phyloP scores from a whole-genome alignment of 148 eudicot species.

The Silene uniflora region DNA sequence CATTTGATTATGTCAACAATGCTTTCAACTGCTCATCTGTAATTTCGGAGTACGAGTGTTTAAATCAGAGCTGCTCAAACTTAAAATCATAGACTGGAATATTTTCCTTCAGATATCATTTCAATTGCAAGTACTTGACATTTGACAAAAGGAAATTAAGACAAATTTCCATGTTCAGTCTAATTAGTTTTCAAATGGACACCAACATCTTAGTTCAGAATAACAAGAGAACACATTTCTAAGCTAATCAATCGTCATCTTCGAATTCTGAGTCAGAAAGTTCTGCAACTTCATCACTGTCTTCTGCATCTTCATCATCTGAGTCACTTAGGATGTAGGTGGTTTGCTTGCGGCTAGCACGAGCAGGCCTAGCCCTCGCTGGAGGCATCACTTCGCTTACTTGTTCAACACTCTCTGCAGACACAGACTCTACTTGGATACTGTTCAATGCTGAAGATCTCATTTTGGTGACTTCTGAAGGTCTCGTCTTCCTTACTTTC shows the following conservation, averaged over 20 bases:
- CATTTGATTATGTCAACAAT: too few relatives aligned
- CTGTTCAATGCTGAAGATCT: slow-evolving; percentile 66
- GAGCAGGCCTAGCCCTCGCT: slow-evolving; percentile 47
- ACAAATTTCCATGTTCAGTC: too few relatives aligned
- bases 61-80: too few relatives aligned
- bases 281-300: slow-evolving; percentile 21
- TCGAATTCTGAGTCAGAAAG: slow-evolving; percentile 37
- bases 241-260: slow-evolving; percentile 27
- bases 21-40: too few relatives aligned
- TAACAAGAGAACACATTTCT: neutral
- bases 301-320: slow-evolving; percentile 38
- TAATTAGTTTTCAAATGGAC: too few relatives aligned
- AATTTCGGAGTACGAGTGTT: too few relatives aligned
- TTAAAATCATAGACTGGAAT: too few relatives aligned
- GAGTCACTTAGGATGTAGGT: slow-evolving; percentile 58
- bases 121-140: neutral
- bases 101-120: too few relatives aligned
- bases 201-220: neutral
- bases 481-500: slow-evolving; percentile 91
- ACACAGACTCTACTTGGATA: slow-evolving; percentile 13
- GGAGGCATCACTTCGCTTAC: slow-evolving; percentile 35
- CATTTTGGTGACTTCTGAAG: slow-evolving; percentile 80
- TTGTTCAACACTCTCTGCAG: slow-evolving; percentile 20
- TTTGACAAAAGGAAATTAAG: neutral
- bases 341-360: slow-evolving; percentile 36